These are phyloP conservation scores for Rauvolfia tetraphylla DNA, from an alignment of 257 asterid genomes.

Conservation along the genomic window DNA sequence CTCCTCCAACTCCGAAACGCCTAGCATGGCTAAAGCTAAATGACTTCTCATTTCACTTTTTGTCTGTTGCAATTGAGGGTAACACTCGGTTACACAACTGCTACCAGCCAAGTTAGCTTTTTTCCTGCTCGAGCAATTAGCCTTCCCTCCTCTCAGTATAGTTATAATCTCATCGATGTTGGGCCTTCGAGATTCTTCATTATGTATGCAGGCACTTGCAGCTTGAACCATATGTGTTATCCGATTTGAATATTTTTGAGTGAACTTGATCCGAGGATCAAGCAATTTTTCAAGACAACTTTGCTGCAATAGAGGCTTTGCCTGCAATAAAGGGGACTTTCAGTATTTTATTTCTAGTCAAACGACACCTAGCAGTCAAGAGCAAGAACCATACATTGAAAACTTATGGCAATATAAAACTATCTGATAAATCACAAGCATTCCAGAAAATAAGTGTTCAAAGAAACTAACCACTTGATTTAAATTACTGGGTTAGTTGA, in stretches of 20 bases:
- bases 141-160: slow-evolving; percentile 50
- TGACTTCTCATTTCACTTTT: slow-evolving; percentile 78
- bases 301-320: slow-evolving; percentile 63
- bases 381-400: not conserved
- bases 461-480: not conserved
- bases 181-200: slow-evolving; percentile 63
- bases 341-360: not conserved
- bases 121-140: slow-evolving; percentile 28
- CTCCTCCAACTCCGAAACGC: slow-evolving; percentile 65
- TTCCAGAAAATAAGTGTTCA: not conserved
- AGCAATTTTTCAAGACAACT: slow-evolving; percentile 50
- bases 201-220: slow-evolving; percentile 58
- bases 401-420: not conserved
- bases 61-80: slow-evolving; percentile 45
- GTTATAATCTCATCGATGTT: slow-evolving; percentile 51
- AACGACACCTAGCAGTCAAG: not conserved
- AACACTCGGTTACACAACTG: slow-evolving; percentile 26
- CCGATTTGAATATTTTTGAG: slow-evolving; percentile 33
- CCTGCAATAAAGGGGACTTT: slow-evolving; percentile 35
- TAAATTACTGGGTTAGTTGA: slow-evolving; percentile 3
- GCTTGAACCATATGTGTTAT: slow-evolving; percentile 52
- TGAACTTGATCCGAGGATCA: slow-evolving; percentile 41
- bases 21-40: slow-evolving; percentile 89
- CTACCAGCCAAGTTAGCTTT: slow-evolving; percentile 31
- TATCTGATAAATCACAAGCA: not conserved